Conservation (phyloP, 2,329 filamentous ascomycete species). For the Alternaria ethzedia region DNA sequence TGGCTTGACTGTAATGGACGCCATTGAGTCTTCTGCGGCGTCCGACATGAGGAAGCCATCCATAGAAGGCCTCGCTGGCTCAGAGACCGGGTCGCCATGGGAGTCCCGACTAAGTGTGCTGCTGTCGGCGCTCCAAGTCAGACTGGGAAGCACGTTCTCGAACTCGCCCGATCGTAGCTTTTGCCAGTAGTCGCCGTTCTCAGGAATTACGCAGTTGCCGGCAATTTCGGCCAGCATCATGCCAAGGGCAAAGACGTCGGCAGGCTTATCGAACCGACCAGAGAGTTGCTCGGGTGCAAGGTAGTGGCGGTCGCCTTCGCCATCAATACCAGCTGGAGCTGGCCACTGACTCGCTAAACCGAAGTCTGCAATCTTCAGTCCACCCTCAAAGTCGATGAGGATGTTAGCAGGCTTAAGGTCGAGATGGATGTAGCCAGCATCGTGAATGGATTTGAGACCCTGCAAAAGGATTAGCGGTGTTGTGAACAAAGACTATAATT, state of each 20-base stretch:
- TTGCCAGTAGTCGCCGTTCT: slow-evolving; percentile 91
- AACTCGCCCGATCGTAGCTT: slow-evolving; percentile 88
- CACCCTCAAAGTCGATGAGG: slow-evolving; percentile 79
- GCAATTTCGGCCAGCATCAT: slow-evolving; percentile 95
- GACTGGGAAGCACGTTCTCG: slow-evolving; percentile 77
- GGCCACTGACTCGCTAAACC: slow-evolving; percentile 82
- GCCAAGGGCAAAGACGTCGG: slow-evolving; percentile 92
- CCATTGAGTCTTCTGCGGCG: slow-evolving; percentile 47
- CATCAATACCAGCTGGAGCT: slow-evolving; percentile 76
- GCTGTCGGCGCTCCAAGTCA: slow-evolving; percentile 79
- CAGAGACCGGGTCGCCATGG: slow-evolving; percentile 52
- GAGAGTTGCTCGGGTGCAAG: slow-evolving; percentile 91
- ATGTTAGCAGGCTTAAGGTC: slow-evolving; percentile 87
- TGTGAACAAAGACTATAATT: background rate
- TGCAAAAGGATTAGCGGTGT: slow-evolving; percentile 50
- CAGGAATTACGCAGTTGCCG: slow-evolving; percentile 89
- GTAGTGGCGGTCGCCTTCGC: slow-evolving; percentile 95
- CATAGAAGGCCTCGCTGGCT: slow-evolving; percentile 24
- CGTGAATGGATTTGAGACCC: slow-evolving; percentile 90
- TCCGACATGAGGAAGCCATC: slow-evolving; percentile 43
- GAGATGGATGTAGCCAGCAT: slow-evolving; percentile 83
- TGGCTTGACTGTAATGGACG: slow-evolving; percentile 43
- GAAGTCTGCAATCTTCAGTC: slow-evolving; percentile 86
- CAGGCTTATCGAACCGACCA: slow-evolving; percentile 85
- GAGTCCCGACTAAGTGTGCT: slow-evolving; percentile 73